Evolutionary conservation across 164 flowering plant genomes (phyloP).

Genomic region (Berberis thunbergii): DNA sequence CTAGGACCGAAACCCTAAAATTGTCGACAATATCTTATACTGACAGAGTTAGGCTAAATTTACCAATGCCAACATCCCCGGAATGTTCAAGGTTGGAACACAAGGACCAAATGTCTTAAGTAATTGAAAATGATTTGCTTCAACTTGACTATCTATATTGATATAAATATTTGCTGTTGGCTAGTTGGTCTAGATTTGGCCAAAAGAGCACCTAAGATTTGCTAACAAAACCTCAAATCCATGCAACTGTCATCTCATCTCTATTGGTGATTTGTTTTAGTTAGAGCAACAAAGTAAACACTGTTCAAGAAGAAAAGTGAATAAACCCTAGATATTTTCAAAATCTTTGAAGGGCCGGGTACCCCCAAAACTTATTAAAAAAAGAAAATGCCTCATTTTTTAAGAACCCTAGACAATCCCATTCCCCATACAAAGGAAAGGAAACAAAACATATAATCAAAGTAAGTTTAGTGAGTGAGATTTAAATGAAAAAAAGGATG

Average conservation of each 20-base stretch:
- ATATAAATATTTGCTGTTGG: slow-evolving; percentile 12
- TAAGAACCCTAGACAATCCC: neutral
- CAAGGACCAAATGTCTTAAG: neutral
- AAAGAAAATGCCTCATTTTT: slow-evolving; percentile 1
- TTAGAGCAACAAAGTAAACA: slow-evolving; percentile 12
- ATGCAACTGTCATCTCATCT: slow-evolving; percentile 4
- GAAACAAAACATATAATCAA: neutral
- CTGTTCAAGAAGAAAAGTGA: slow-evolving; percentile 18
- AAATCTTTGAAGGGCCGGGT: slow-evolving; percentile 20
- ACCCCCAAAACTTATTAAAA: slow-evolving; percentile 14
- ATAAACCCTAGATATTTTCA: slow-evolving; percentile 14
- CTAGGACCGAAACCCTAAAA: neutral
- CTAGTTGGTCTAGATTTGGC: slow-evolving; percentile 24
- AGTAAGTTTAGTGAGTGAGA: neutral
- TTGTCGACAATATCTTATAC: neutral
- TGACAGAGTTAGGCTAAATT: neutral
- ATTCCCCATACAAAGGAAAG: slow-evolving; percentile 4
- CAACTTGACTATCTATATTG: slow-evolving; percentile 7
- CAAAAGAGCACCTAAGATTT: slow-evolving; percentile 25
- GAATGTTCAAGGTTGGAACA: neutral
- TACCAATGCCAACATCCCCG: neutral
- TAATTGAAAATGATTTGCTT: neutral
- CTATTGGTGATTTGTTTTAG: too few relatives aligned
- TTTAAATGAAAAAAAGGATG: neutral
- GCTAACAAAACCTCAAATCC: slow-evolving; percentile 6